phyloP scores from a whole-genome alignment of 108 stramenopile species.

The Phaeodactylum tricornutum region DNA sequence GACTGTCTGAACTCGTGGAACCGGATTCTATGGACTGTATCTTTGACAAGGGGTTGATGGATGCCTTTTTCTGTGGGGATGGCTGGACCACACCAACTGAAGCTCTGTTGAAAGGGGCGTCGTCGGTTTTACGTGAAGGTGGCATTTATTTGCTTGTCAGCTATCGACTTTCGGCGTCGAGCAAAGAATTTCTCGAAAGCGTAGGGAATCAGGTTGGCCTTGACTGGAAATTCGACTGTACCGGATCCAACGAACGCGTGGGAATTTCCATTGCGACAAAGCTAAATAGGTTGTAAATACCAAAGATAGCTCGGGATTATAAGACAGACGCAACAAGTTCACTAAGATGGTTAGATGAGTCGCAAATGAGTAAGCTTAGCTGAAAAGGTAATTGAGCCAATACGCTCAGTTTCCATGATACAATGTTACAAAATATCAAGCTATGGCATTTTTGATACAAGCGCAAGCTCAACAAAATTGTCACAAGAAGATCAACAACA shows the following conservation, averaged over 20 bases:
- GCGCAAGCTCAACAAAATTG: no score
- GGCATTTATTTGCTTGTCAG: slow-evolving; percentile 27
- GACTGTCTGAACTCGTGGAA: slow-evolving; percentile 17
- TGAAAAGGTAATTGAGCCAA: no score
- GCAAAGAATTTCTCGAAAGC: neutral
- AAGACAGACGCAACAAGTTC: no score
- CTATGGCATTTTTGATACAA: no score
- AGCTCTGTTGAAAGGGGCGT: slow-evolving; percentile 18
- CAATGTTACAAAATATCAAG: no score
- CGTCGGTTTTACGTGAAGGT: slow-evolving; percentile 16
- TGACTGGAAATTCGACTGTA: neutral
- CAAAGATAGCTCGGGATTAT: no score
- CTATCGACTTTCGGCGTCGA: slow-evolving; percentile 8
- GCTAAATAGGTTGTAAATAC: no score
- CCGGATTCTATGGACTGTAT: slow-evolving; percentile 29
- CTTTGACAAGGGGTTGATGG: slow-evolving; percentile 70
- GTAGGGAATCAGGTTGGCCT: neutral
- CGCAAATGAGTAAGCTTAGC: no score
- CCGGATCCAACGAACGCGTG: neutral
- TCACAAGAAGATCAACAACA: no score
- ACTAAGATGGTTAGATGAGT: no score
- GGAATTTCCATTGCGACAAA: no score
- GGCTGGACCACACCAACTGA: slow-evolving; percentile 40
- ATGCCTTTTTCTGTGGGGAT: slow-evolving; percentile 70
- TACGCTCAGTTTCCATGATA: no score